Evolutionary conservation across 1,139 yeast species (phyloP).

Genomic region (Yamadazyma diddensiae): DNA sequence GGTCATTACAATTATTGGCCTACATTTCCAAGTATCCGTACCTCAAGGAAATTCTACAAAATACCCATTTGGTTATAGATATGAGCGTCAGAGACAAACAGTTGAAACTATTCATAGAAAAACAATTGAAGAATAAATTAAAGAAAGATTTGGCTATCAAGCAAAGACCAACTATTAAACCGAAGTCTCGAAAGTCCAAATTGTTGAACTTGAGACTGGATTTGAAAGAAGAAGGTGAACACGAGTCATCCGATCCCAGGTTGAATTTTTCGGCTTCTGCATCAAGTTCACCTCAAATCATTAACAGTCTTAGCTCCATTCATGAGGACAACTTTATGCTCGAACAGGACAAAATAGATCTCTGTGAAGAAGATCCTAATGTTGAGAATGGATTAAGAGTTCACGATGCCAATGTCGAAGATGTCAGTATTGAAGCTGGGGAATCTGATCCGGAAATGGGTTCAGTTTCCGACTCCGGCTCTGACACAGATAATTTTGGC

Average conservation of each 20-base stretch:
- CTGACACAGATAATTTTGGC: slow-evolving; percentile 18
- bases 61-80: slow-evolving; percentile 59
- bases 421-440: slow-evolving; percentile 18
- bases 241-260: slow-evolving; percentile 6
- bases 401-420: slow-evolving; percentile 21
- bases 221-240: slow-evolving; percentile 1
- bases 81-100: slow-evolving; percentile 51
- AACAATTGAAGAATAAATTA: slow-evolving; percentile 34
- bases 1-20: slow-evolving; percentile 90
- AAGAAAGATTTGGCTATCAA: slow-evolving; percentile 30
- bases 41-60: slow-evolving; percentile 69
- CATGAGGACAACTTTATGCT: slow-evolving; percentile 34
- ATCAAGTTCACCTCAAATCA: slow-evolving; percentile 43
- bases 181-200: slow-evolving; percentile 30
- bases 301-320: slow-evolving; percentile 30
- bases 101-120: slow-evolving; percentile 36
- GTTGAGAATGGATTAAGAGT: slow-evolving; percentile 21
- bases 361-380: slow-evolving; percentile 25
- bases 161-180: slow-evolving; percentile 35
- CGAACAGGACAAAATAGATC: slow-evolving; percentile 35
- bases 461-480: slow-evolving; percentile 18
- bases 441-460: slow-evolving; percentile 18
- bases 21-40: slow-evolving; percentile 89
- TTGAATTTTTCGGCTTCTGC: slow-evolving; percentile 34
- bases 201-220: slow-evolving; percentile 7